Evolutionary conservation across 164 flowering plant genomes (phyloP).

Genomic region (Akebia trifoliata): DNA sequence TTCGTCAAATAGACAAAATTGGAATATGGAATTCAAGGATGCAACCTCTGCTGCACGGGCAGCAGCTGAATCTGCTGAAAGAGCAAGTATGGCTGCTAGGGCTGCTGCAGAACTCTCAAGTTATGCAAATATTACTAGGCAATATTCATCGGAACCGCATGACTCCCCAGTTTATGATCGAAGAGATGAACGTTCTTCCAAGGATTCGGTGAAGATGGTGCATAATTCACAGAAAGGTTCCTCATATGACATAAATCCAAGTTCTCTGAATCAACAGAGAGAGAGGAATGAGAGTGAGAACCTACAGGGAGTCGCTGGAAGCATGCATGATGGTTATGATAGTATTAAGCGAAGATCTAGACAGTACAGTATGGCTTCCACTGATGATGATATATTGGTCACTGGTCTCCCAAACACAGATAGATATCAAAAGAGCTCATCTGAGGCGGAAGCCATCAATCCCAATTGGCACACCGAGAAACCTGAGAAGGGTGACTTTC

Average conservation of each 20-base stretch:
- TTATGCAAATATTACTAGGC: conserved; percentile 29
- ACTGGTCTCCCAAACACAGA: conserved; percentile 21
- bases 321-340: conserved; percentile 12
- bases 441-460: conserved; percentile 19
- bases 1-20: conserved; percentile 30
- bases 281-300: conserved; percentile 12
- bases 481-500: conserved; percentile 5
- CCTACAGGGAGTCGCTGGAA: conserved; percentile 18
- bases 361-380: conserved; percentile 15
- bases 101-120: conserved; percentile 90
- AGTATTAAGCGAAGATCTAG: conserved; percentile 17
- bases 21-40: conserved; percentile 88
- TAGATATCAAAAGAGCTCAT: conserved; percentile 24
- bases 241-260: not conserved
- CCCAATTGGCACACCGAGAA: conserved; percentile 7
- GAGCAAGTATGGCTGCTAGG: conserved; percentile 91
- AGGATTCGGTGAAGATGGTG: conserved; percentile 3
- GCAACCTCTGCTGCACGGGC: conserved; percentile 93
- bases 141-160: conserved; percentile 37
- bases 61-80: conserved; percentile 97
- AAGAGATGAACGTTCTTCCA: conserved; percentile 10
- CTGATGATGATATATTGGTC: conserved; percentile 14
- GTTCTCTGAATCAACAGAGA: conserved; percentile 8
- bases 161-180: conserved; percentile 12
- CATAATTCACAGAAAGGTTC: conserved; percentile 5